Percentiles rank a stretch among this genome's conserved stretches.
Conservation (phyloP, 1,139 yeast genomes). For the Yamadazyma pseudoaaseri region DNA sequence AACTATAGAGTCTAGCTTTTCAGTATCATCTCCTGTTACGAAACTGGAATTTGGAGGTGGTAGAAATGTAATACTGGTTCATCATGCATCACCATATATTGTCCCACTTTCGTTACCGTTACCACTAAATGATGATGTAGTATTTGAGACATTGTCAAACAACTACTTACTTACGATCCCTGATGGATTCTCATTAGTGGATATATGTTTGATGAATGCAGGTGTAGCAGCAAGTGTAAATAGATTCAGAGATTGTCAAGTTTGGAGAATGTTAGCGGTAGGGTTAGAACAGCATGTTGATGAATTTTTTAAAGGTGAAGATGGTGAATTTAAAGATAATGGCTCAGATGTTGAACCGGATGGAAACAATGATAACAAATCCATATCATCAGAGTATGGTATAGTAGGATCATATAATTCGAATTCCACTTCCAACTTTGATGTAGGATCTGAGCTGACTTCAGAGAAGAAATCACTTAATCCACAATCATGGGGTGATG, state of each 20-base stretch:
- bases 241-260: constrained; percentile 58
- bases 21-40: constrained; percentile 17
- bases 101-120: constrained; percentile 45
- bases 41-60: constrained; percentile 7
- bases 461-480: constrained; percentile 10
- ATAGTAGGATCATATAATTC: constrained; percentile 46
- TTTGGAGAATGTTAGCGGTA: constrained; percentile 66
- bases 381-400: constrained; percentile 41
- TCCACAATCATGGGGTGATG: constrained; percentile 7
- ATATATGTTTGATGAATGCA: constrained; percentile 61
- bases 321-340: background rate
- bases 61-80: constrained; percentile 17
- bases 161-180: constrained; percentile 45
- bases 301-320: constrained; percentile 4
- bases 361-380: constrained; percentile 22
- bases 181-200: constrained; percentile 48
- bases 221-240: constrained; percentile 55
- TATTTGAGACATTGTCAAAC: constrained; percentile 42
- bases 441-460: constrained; percentile 18
- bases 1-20: constrained; percentile 34
- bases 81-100: constrained; percentile 42
- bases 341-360: constrained; percentile 7
- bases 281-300: constrained; percentile 47
- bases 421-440: constrained; percentile 42
- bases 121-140: constrained; percentile 39